A percentile compares a stretch with the other conserved stretches of the same genome.
These are phyloP conservation scores for Oenanthe sinensis DNA, from an alignment of 129 eudicot genomes.

Conservation along the genomic window DNA sequence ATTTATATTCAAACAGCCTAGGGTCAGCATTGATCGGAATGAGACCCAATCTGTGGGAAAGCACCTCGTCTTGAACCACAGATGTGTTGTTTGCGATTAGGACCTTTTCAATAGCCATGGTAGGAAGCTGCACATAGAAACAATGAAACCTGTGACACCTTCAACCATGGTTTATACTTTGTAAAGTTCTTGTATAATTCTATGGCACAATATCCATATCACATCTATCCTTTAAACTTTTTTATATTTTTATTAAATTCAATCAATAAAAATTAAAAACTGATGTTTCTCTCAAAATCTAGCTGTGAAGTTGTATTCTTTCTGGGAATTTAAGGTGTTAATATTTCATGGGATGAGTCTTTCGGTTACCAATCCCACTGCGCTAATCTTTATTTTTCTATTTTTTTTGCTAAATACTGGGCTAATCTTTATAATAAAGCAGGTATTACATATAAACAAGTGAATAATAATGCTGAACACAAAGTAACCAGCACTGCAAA, in stretches of 20 bases:
- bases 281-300: too few species aligned
- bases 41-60: conserved; percentile 87
- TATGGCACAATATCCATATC: background rate
- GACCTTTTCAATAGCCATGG: conserved; percentile 98
- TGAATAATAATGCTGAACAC: background rate
- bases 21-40: conserved; percentile 83
- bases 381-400: too few species aligned
- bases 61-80: conserved; percentile 88
- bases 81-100: conserved; percentile 84
- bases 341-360: too few species aligned
- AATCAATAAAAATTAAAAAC: too few species aligned
- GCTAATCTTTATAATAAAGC: background rate
- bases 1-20: conserved; percentile 72
- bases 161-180: background rate
- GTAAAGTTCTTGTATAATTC: background rate
- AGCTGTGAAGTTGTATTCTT: too few species aligned
- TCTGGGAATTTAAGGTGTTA: too few species aligned
- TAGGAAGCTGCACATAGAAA: conserved; percentile 53
- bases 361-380: background rate
- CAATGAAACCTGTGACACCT: background rate
- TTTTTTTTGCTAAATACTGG: too few species aligned
- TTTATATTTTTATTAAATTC: too few species aligned
- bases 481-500: background rate
- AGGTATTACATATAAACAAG: background rate
- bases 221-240: background rate